Conservation (phyloP, 2,329 filamentous ascomycete genomes). For the Xylaria multiplex region DNA sequence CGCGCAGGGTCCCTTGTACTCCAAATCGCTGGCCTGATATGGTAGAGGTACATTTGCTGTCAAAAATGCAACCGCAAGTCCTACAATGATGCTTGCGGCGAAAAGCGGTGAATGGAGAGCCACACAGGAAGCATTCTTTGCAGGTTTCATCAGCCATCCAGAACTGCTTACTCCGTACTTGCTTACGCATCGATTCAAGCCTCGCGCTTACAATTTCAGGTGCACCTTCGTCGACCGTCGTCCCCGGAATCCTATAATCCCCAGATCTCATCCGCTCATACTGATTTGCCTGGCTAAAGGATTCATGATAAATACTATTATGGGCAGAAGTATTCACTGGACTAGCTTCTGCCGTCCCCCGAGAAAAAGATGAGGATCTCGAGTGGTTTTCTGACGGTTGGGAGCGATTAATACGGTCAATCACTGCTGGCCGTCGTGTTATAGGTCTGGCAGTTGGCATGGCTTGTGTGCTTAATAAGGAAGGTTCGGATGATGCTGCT, state of each 20-base stretch:
- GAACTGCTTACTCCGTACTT: slow-evolving; percentile 92
- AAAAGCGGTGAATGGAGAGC: slow-evolving; percentile 90
- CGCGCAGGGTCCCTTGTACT: slow-evolving; percentile 82
- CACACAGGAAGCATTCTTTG: slow-evolving; percentile 95
- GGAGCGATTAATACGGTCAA: slow-evolving; percentile 64
- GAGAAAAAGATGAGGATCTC: slow-evolving; percentile 68
- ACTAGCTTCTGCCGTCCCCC: slow-evolving; percentile 65
- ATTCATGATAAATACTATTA: slow-evolving; percentile 66
- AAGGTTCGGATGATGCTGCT: slow-evolving; percentile 50
- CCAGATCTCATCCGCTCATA: slow-evolving; percentile 59
- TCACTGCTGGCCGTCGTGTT: slow-evolving; percentile 60
- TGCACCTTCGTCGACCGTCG: slow-evolving; percentile 65
- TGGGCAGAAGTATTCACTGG: slow-evolving; percentile 68
- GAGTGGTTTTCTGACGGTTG: slow-evolving; percentile 59
- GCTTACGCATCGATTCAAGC: slow-evolving; percentile 79
- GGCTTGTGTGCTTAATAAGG: slow-evolving; percentile 42
- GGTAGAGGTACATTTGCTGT: slow-evolving; percentile 93
- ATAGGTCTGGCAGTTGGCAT: slow-evolving; percentile 50
- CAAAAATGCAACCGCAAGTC: slow-evolving; percentile 97
- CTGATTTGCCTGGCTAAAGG: slow-evolving; percentile 60
- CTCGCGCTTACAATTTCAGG: slow-evolving; percentile 69
- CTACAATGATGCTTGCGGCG: slow-evolving; percentile 96
- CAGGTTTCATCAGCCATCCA: slow-evolving; percentile 99
- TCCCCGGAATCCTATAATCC: slow-evolving; percentile 64
- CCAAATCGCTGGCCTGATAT: slow-evolving; percentile 89